Base-by-base conservation (phyloP, 257 asterid genomes). In the Coffea eugenioides region DNA sequence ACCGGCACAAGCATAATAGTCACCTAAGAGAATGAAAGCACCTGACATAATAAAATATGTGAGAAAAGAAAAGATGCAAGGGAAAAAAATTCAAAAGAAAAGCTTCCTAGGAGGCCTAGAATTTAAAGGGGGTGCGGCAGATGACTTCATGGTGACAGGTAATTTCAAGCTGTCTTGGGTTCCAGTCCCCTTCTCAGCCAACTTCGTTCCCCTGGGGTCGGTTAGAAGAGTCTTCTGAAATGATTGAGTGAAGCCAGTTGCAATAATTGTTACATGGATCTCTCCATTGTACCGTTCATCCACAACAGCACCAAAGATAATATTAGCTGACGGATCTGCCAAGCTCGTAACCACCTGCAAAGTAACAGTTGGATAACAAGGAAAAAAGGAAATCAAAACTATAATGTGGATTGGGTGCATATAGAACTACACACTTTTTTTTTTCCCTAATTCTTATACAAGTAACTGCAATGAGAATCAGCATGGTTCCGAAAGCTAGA, bases 241-340 rank as follows among this genome's bases (percentile, higher is more conserved):
- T 2, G 97, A 92, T 71, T 92, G 97, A 21, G 97, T 83, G 85
- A 96, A 96, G 75, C 99, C 99, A 25, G 99, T 96, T 5, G 99
- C 99, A 52, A 96, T 96, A 57, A 96, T 92, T 8, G 99, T 96
- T 49, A 96, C 98, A 6, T 96, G 99, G 66, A 96, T 94, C 87
- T 92, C 98, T 27, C 99, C 98, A 16, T 91, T 94, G 85, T 88
- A 96, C 21, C 97, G 87, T 79, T 94, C 99, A 74, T 96, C 99
- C 87, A 96, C 99, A 45, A 96, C 99, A 54, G 99, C 99, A 27
- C 99, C 99, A 83, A 96, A 96, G 82, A 94, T 96, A 49, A 96
- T 96, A 80, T 94, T 96, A 12, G 99, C 99, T 0, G 97, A 90
- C 43, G 99, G 98, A 77, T 96, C 99, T 74, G 99, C 99, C 86